phyloP scores from a whole-genome alignment of 2,329 filamentous ascomycete genomes.

The Cephalotrichum gorgonifer region DNA sequence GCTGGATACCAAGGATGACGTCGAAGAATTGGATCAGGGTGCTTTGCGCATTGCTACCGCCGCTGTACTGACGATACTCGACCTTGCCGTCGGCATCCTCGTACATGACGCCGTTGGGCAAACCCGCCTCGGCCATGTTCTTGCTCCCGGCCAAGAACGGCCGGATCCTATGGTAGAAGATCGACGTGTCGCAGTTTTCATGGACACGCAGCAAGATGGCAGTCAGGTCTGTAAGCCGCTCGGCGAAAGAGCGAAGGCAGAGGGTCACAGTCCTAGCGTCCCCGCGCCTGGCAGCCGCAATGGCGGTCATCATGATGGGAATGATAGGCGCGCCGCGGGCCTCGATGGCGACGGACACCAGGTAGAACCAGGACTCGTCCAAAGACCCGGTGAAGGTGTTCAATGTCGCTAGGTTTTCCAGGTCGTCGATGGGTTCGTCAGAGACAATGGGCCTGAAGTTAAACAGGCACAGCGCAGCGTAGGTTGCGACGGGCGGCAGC shows the following conservation, averaged over 20 bases:
- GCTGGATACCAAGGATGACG: slow-evolving; percentile 77
- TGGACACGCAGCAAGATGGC: slow-evolving; percentile 79
- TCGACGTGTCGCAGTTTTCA: slow-evolving; percentile 84
- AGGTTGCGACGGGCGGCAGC: slow-evolving; percentile 86
- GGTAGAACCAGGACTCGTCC: slow-evolving; percentile 98
- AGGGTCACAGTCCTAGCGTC: slow-evolving; percentile 64
- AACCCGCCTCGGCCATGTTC: slow-evolving; percentile 91
- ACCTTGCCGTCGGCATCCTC: slow-evolving; percentile 63
- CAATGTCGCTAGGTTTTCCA: slow-evolving; percentile 82
- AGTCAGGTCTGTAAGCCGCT: slow-evolving; percentile 77
- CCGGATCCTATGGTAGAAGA: slow-evolving; percentile 94
- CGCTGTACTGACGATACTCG: slow-evolving; percentile 74
- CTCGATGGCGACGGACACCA: slow-evolving; percentile 92
- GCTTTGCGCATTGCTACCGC: slow-evolving; percentile 94
- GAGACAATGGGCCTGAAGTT: slow-evolving; percentile 91
- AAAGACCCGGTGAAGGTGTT: slow-evolving; percentile 87
- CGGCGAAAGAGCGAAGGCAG: slow-evolving; percentile 73
- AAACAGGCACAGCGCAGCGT: slow-evolving; percentile 86
- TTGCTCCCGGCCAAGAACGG: slow-evolving; percentile 93
- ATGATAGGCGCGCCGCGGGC: slow-evolving; percentile 81
- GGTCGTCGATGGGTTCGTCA: slow-evolving; percentile 67
- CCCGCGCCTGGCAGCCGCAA: slow-evolving; percentile 62
- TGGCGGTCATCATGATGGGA: slow-evolving; percentile 78
- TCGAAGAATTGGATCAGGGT: slow-evolving; percentile 98
- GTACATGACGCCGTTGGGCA: slow-evolving; percentile 80